These are phyloP conservation scores for Chenopodium berlandieri DNA, from an alignment of 148 eudicot genomes.

Conservation along the genomic window DNA sequence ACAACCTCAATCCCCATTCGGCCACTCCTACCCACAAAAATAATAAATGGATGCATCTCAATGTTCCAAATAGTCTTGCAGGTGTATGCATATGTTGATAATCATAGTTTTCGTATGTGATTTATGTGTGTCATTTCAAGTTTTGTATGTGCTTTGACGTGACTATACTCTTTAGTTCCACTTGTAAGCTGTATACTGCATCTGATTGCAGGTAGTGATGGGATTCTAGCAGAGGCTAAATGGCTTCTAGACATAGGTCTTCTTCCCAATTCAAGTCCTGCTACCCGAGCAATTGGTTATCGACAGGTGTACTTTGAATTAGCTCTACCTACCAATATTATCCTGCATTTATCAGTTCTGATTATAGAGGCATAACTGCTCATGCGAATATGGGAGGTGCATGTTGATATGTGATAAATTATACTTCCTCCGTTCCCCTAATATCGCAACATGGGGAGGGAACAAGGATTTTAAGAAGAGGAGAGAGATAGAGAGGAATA, in stretches of 20 bases:
- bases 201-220: conserved; percentile 52
- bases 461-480: too few relatives aligned
- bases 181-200: conserved; percentile 8
- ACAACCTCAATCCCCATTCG: too few relatives aligned
- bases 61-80: background rate
- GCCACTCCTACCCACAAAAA: background rate
- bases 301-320: conserved; percentile 56
- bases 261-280: conserved; percentile 89
- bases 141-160: background rate
- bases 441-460: too few relatives aligned
- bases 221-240: conserved; percentile 79
- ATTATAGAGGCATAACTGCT: background rate
- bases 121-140: background rate
- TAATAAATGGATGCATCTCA: background rate
- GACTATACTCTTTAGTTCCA: background rate
- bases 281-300: conserved; percentile 96
- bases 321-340: background rate
- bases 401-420: background rate
- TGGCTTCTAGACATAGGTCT: conserved; percentile 96
- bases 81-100: background rate
- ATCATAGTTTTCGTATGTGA: background rate
- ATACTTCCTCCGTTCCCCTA: background rate
- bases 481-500: too few relatives aligned
- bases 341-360: background rate
- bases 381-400: background rate